Conservation (phyloP, 202 grass and related monocot species). For the Elaeis oleifera region DNA sequence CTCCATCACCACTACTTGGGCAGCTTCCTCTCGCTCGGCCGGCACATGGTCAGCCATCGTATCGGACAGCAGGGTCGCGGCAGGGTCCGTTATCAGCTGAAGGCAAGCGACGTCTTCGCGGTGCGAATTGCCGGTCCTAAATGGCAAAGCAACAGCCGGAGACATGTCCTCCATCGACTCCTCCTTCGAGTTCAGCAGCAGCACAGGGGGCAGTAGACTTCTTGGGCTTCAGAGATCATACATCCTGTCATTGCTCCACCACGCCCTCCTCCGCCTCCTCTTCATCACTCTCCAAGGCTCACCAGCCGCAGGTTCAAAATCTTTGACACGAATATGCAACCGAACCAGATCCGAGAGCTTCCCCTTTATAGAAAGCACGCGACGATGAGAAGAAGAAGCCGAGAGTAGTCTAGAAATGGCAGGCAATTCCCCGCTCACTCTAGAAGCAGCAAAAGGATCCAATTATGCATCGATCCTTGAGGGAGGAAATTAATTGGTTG, state of each 20-base stretch:
- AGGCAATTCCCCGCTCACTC: too few species aligned
- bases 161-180: slow-evolving; percentile 28
- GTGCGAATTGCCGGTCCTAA: background rate
- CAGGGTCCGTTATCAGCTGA: slow-evolving; percentile 6
- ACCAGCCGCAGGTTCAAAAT: background rate
- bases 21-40: too few species aligned
- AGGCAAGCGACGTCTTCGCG: slow-evolving; percentile 1
- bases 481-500: too few species aligned
- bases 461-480: too few species aligned
- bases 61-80: background rate
- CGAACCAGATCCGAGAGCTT: slow-evolving; percentile 5
- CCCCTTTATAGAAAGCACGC: too few species aligned
- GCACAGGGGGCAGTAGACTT: background rate
- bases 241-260: background rate
- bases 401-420: too few species aligned
- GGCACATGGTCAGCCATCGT: too few species aligned
- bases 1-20: too few species aligned
- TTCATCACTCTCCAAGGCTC: slow-evolving; percentile 14
- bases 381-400: too few species aligned
- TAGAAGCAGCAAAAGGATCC: too few species aligned
- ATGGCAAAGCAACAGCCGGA: slow-evolving; percentile 12
- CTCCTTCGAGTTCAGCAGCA: too few species aligned
- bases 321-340: slow-evolving; percentile 1
- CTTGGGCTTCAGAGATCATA: background rate
- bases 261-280: slow-evolving; percentile 11